phyloP scores from a whole-genome alignment of 108 stramenopile genomes.

The Mayamaea pseudoterrestris region DNA sequence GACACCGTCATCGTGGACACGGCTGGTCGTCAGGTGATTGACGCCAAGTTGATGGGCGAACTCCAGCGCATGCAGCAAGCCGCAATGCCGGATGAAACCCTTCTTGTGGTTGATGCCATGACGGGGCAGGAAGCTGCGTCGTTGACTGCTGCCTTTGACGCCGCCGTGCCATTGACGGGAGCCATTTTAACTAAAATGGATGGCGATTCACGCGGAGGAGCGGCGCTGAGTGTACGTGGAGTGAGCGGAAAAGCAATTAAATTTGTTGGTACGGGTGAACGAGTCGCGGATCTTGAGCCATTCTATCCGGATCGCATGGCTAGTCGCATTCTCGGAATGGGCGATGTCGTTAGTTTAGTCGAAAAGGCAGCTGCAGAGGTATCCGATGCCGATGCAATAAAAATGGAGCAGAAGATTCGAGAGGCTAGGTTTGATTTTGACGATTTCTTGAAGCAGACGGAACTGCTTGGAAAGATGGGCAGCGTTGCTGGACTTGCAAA shows the following conservation, averaged over 20 bases:
- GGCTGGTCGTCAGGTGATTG: slow-evolving; percentile 93
- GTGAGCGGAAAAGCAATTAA: slow-evolving; percentile 94
- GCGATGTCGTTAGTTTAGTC: slow-evolving; percentile 89
- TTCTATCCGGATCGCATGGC: slow-evolving; percentile 98
- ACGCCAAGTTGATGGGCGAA: slow-evolving; percentile 86
- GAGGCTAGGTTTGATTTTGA: slow-evolving; percentile 88
- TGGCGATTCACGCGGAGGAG: slow-evolving; percentile 91
- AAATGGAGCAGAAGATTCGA: slow-evolving; percentile 81
- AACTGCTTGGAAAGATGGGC: slow-evolving; percentile 81
- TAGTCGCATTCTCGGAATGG: slow-evolving; percentile 91
- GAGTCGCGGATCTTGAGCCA: slow-evolving; percentile 81
- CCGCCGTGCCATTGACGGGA: slow-evolving; percentile 86
- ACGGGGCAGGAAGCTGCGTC: slow-evolving; percentile 96
- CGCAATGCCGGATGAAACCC: slow-evolving; percentile 82
- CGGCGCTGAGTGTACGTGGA: slow-evolving; percentile 84
- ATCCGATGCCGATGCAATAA: slow-evolving; percentile 70
- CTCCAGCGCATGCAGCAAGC: slow-evolving; percentile 66
- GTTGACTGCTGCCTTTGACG: slow-evolving; percentile 86
- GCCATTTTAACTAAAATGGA: slow-evolving; percentile 92
- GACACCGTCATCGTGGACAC: slow-evolving; percentile 95
- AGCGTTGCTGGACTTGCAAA: slow-evolving; percentile 83
- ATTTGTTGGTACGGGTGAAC: slow-evolving; percentile 93
- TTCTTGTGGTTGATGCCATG: slow-evolving; percentile 97
- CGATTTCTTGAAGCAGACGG: slow-evolving; percentile 82
- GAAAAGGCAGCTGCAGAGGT: slow-evolving; percentile 90